Evolutionary conservation across 225 moss, liverwort and hornwort species (phyloP), one percentile per base, ranked within the genome.

Genomic region (Polytrichum commune): DNA sequence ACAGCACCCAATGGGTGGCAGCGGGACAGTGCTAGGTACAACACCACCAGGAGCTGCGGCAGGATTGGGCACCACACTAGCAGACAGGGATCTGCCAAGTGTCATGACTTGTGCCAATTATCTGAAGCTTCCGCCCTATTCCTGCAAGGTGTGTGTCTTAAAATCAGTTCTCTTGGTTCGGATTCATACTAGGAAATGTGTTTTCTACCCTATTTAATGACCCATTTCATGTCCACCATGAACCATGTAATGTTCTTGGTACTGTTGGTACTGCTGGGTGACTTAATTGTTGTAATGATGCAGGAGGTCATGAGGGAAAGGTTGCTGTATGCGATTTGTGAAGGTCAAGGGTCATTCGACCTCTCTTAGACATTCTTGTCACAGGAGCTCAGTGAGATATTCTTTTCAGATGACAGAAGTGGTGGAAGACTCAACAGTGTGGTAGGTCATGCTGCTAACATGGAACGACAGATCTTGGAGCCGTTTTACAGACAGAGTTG

Each of bases 101-200:
- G 97, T 98, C 61, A 98, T 98, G 97, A 98, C 97, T 24, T 98
- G 97, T 72, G 97, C 97, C 7, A 98, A 98, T 73, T 98, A 98
- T 68, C 81, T 98, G 64, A 98, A 98, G 74, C 84, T 98, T 54
- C 97, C 97, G 67, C 97, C 97, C 38, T 98, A 98, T 77, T 98
- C 97, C 6, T 95, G 90, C 91, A 98, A 98, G 95, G 97, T 95
- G 35, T 54, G 69, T 69, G 58, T 74, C 18, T 27, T 22, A 23
- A 46, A 46, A 16, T 16, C 46, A 38, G 38, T 2, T 38, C 38
- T 3, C 38, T 38, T 38, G 10, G 38, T 13, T 38, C 38, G 10
- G 38, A 38, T 38, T 38, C 13, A 46, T 46, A 46, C 65, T 46
- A 46, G 13, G 46, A 46, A 35, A 8, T 16, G 46, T 46, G 46